Evolutionary conservation across 345 rosid genomes (phyloP).

Genomic region (Gossypium bickii): DNA sequence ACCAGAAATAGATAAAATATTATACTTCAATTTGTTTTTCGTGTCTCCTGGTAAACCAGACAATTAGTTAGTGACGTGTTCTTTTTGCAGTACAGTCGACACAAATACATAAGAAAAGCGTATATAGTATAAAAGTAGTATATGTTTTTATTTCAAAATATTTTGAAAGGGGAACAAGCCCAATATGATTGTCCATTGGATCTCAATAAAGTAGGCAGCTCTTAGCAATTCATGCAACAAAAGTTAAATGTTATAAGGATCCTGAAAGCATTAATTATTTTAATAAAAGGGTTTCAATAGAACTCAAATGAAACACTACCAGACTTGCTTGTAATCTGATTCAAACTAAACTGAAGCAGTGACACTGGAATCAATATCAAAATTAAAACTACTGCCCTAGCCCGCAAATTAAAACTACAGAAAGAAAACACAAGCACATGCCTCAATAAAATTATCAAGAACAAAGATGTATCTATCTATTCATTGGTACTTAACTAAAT

Average conservation of each 20-base stretch:
- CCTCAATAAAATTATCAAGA: background rate
- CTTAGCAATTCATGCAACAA: background rate
- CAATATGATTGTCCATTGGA: background rate
- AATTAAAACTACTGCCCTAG: background rate
- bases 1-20: background rate
- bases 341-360: background rate
- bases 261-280: background rate
- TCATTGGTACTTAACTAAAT: background rate
- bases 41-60: background rate
- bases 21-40: background rate
- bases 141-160: background rate
- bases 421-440: background rate
- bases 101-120: background rate
- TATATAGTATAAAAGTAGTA: background rate
- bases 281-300: background rate
- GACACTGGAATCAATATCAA: background rate
- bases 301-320: background rate
- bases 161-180: background rate
- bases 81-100: too few relatives aligned
- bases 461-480: background rate
- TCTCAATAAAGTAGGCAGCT: background rate
- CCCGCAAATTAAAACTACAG: slow-evolving; percentile 1
- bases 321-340: background rate
- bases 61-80: background rate
- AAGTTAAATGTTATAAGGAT: background rate